Percentiles rank a stretch among this genome's conserved stretches.
phyloP scores from a whole-genome alignment of 768 basidiomycete genomes.

The Rubroboletus pulcherrimus region DNA sequence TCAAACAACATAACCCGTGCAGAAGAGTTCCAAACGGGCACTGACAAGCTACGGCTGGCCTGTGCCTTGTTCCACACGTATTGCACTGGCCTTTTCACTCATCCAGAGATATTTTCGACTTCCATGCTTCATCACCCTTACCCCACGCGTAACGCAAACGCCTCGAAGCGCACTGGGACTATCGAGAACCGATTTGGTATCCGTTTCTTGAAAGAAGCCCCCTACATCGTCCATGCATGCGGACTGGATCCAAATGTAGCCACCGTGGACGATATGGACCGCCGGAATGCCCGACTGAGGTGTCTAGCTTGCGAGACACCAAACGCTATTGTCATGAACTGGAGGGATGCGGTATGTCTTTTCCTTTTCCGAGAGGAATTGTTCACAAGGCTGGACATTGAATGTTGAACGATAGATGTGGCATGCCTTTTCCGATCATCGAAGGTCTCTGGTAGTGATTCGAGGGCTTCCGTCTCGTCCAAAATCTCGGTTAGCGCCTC shows the following conservation, averaged over 20 bases:
- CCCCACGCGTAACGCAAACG: background rate
- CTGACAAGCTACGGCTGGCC: background rate
- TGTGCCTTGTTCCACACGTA: background rate
- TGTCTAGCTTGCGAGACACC: background rate
- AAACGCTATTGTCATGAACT: background rate
- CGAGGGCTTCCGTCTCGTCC: no score
- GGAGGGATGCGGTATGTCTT: constrained; percentile 4
- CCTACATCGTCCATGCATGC: background rate
- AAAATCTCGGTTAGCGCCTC: no score
- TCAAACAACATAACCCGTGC: background rate
- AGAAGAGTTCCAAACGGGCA: no score
- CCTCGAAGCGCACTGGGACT: background rate
- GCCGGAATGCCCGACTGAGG: constrained; percentile 3
- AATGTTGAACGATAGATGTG: background rate
- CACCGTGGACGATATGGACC: constrained; percentile 3
- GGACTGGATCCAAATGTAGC: constrained; percentile 3
- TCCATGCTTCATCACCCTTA: background rate
- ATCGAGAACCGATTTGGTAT: background rate
- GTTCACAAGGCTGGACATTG: background rate
- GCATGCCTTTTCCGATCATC: background rate
- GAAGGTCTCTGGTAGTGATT: no score
- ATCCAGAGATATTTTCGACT: background rate
- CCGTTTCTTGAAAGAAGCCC: background rate
- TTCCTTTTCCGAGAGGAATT: background rate
- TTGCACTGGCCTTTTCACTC: background rate